phyloP scores from a whole-genome alignment of 352 stramenopile species.

The Pythium angustatum region DNA sequence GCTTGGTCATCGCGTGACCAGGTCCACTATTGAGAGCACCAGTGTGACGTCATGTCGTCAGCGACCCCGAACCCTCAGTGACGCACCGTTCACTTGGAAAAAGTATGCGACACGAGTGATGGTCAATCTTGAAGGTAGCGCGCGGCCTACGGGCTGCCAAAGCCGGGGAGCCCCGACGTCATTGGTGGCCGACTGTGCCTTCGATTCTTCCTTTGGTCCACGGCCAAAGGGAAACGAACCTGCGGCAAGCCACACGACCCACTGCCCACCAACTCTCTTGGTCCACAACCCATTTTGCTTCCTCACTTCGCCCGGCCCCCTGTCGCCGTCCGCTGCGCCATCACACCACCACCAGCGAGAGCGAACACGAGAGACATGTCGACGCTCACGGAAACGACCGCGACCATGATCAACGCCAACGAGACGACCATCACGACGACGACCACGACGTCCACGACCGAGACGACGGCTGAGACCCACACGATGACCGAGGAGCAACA shows the following conservation, averaged over 20 bases:
- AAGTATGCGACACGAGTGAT: slow-evolving; percentile 31
- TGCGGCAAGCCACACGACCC: no score
- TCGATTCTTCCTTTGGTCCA: not conserved
- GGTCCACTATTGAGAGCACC: slow-evolving; percentile 27
- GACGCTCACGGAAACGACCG: slow-evolving; percentile 10
- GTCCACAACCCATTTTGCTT: no score
- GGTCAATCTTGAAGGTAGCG: slow-evolving; percentile 31
- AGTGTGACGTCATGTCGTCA: slow-evolving; percentile 32
- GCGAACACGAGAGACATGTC: slow-evolving; percentile 1
- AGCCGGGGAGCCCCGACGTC: slow-evolving; percentile 14
- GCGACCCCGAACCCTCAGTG: slow-evolving; percentile 20
- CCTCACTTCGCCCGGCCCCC: no score
- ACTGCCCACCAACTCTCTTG: no score
- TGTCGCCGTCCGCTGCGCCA: no score
- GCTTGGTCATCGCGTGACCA: slow-evolving; percentile 10
- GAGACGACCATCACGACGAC: slow-evolving; percentile 17
- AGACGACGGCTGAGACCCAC: slow-evolving; percentile 18
- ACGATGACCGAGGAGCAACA: slow-evolving; percentile 25
- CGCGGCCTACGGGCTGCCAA: not conserved
- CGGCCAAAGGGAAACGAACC: not conserved
- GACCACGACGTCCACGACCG: not conserved
- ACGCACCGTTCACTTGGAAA: slow-evolving; percentile 23
- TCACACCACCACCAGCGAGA: not conserved
- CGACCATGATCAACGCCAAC: slow-evolving; percentile 4
- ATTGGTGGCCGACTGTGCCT: slow-evolving; percentile 18